Evolutionary conservation across 352 stramenopile species (phyloP), one percentile per base, ranked within the genome.

Genomic region (Globisporangium takayamanum): DNA sequence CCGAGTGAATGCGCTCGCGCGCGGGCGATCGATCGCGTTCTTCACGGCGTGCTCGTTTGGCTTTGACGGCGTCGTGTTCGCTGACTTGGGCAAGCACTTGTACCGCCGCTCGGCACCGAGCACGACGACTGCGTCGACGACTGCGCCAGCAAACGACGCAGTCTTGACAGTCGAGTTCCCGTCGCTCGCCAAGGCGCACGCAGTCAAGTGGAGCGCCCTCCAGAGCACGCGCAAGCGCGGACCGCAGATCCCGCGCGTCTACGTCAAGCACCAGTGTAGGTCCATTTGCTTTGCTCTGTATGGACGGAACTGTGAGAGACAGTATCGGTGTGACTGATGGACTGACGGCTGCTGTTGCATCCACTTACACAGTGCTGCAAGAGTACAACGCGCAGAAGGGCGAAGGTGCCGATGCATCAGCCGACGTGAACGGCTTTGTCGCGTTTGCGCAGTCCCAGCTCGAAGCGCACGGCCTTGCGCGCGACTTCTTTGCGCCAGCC

Each of bases 211-310:
- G 84, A 82, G 70, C 56, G 69, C 71, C 6, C 59, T 94, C 36
- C 70, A 89, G 64, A 89, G 78, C 50, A 70, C 67, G 41, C 78
- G 81, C 25, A 92, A 89, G 47, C 72, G 84, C 14, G 81, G 80
- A 8, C 84, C 84, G 10, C 76, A 85, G 47, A 76, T 88, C 53
- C 84, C 84, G n/a, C 64, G 61, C 36, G 76, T 88, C n/a, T 92
- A 89, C 45, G 60, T 94, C 50, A 88, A 90, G 68, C 70, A 87
- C 55, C 80, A 91, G 67, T 44, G 84, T 94, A 73, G 52, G 79
- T 70, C 30, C 10, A 12, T 12, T 12, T 39, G 33, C 33, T 39
- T 12, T 39, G 33, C 33, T 39, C 1, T 12, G 6, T 12, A 39
- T 12, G 33, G n/a, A 7, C 20, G 20, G 10, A 22, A 22, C 22